phyloP scores from a whole-genome alignment of 768 basidiomycete genomes.

The Pholiota conissans region DNA sequence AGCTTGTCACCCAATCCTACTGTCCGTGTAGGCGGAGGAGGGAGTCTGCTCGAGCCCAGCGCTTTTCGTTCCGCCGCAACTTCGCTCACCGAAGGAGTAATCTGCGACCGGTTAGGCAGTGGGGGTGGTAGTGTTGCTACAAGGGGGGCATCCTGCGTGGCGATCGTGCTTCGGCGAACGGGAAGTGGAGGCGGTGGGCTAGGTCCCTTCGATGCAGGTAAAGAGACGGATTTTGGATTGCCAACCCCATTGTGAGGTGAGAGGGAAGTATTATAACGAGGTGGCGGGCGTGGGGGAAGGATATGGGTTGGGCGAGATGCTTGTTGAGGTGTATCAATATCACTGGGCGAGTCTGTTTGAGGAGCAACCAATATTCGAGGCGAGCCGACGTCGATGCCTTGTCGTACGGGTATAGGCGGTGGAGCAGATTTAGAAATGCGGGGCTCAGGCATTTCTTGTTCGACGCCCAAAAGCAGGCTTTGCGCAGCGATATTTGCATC shows the following conservation, averaged over 20 bases:
- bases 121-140: slow-evolving; percentile 20
- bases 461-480: slow-evolving; percentile 21
- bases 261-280: slow-evolving; percentile 21
- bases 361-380: slow-evolving; percentile 19
- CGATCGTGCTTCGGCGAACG: slow-evolving; percentile 34
- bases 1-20: slow-evolving; percentile 71
- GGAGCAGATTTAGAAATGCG: slow-evolving; percentile 9
- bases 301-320: slow-evolving; percentile 13
- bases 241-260: slow-evolving; percentile 18
- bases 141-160: slow-evolving; percentile 16
- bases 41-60: slow-evolving; percentile 44
- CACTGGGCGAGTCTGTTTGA: slow-evolving; percentile 36
- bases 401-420: slow-evolving; percentile 24
- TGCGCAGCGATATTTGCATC: not conserved
- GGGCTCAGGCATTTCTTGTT: slow-evolving; percentile 5
- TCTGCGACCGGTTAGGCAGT: slow-evolving; percentile 25
- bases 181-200: slow-evolving; percentile 48
- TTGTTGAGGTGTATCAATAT: slow-evolving; percentile 14
- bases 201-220: slow-evolving; percentile 13
- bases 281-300: slow-evolving; percentile 25
- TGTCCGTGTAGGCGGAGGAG: slow-evolving; percentile 74
- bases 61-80: slow-evolving; percentile 32
- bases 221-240: slow-evolving; percentile 8
- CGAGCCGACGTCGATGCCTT: not conserved
- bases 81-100: slow-evolving; percentile 18